A percentile compares a stretch with the other conserved stretches of the same genome.
Conservation (phyloP, 2,329 filamentous ascomycete species). For the Neonectria sp. region DNA sequence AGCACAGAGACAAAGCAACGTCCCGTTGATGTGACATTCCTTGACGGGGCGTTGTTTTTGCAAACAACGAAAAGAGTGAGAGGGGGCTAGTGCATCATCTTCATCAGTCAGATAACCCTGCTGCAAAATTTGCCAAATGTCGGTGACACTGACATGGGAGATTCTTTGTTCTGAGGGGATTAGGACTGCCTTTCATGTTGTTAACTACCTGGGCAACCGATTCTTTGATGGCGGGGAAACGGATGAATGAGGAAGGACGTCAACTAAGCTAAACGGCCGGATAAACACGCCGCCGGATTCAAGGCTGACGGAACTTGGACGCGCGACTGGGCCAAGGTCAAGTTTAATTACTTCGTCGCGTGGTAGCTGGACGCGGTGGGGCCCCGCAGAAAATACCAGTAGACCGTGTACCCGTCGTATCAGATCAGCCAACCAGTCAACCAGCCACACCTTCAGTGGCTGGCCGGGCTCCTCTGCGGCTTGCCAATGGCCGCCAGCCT, state of each 20-base stretch:
- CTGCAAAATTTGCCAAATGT: not conserved
- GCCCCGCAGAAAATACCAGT: slow-evolving; percentile 24
- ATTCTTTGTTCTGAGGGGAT: slow-evolving; percentile 2
- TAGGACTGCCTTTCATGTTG: slow-evolving; percentile 4
- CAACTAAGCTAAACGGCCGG: slow-evolving; percentile 6
- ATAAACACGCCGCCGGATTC: slow-evolving; percentile 5
- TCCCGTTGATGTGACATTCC: not conserved
- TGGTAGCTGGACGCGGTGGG: slow-evolving; percentile 16
- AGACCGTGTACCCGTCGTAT: slow-evolving; percentile 19
- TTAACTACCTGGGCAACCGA: not conserved
- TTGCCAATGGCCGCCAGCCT: slow-evolving; percentile 25
- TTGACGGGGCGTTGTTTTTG: not conserved
- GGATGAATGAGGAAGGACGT: slow-evolving; percentile 17
- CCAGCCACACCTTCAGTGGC: slow-evolving; percentile 16
- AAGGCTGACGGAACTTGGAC: not conserved
- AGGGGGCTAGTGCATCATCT: not conserved
- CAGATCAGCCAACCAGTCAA: slow-evolving; percentile 13
- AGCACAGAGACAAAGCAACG: not conserved
- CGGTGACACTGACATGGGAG: not conserved
- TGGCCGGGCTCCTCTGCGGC: slow-evolving; percentile 20
- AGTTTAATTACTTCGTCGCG: slow-evolving; percentile 28
- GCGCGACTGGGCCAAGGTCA: not conserved
- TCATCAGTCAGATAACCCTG: not conserved
- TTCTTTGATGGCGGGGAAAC: not conserved
- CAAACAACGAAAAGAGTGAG: not conserved